Percentiles rank a stretch among this genome's conserved stretches.
Evolutionary conservation across 2,329 filamentous ascomycete species (phyloP).

Genomic region (Colletotrichum sp.): DNA sequence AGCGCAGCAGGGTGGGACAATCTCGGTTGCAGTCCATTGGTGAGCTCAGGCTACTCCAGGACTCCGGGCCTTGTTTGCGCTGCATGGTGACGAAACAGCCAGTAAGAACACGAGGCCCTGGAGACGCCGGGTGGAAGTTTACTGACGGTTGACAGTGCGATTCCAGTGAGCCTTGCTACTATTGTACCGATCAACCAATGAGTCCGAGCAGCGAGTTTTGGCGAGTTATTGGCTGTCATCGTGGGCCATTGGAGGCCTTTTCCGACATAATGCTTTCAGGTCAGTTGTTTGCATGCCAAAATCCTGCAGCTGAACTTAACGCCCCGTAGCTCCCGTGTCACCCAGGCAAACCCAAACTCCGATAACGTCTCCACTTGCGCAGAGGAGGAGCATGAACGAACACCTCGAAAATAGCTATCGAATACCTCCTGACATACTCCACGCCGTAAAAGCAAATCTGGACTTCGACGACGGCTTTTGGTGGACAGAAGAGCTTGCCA

Average conservation of each 20-base stretch:
- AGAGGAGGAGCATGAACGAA: constrained; percentile 57
- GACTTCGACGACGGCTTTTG: constrained; percentile 64
- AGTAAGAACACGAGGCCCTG: constrained; percentile 39
- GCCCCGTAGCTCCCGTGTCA: constrained; percentile 45
- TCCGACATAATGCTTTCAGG: constrained; percentile 57
- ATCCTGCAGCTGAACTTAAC: not conserved
- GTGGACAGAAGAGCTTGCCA: constrained; percentile 59
- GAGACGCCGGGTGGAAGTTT: not conserved
- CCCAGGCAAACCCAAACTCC: constrained; percentile 55
- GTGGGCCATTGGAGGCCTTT: constrained; percentile 51
- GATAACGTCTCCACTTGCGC: constrained; percentile 53
- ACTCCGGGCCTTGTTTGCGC: constrained; percentile 54
- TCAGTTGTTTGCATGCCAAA: constrained; percentile 30
- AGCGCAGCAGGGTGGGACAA: constrained; percentile 57
- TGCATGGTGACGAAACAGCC: constrained; percentile 52
- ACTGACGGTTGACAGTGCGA: constrained; percentile 49
- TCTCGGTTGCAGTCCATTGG: constrained; percentile 62
- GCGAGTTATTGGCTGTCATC: constrained; percentile 56
- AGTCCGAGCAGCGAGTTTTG: constrained; percentile 50
- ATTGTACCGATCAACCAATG: constrained; percentile 44
- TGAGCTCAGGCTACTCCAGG: constrained; percentile 56
- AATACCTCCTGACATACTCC: constrained; percentile 41
- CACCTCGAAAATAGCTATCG: constrained; percentile 53
- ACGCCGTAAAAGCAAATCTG: constrained; percentile 48
- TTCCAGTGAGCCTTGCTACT: constrained; percentile 52